Percentiles rank a stretch among this genome's conserved stretches.
These are phyloP conservation scores for Acarospora socialis DNA, from an alignment of 2,329 filamentous ascomycete genomes.

Conservation along the genomic window DNA sequence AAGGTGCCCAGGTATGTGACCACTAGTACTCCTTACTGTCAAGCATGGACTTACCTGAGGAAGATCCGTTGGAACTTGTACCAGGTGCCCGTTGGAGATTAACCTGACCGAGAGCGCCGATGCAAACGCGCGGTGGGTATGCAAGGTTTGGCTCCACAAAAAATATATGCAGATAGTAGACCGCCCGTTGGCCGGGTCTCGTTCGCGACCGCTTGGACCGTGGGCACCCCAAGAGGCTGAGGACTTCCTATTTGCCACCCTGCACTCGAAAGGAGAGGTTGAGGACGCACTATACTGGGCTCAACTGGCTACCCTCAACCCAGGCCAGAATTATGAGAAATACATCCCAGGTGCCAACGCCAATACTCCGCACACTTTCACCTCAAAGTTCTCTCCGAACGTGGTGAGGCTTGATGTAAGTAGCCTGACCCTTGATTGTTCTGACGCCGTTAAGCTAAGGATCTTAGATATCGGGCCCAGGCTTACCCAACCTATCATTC, in stretches of 20 bases:
- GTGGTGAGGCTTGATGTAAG: conserved; percentile 50
- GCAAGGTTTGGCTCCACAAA: conserved; percentile 49
- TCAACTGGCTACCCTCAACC: conserved; percentile 64
- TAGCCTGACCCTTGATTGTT: background rate
- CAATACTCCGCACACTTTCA: conserved; percentile 23
- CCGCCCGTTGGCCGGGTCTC: conserved; percentile 26
- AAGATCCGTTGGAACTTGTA: background rate
- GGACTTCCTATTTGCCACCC: conserved; percentile 45
- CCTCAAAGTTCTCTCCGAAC: conserved; percentile 66
- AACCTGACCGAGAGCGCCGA: conserved; percentile 45
- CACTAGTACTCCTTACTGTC: conserved; percentile 49
- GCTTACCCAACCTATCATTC: conserved; percentile 61
- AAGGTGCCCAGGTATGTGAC: conserved; percentile 56
- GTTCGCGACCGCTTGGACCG: conserved; percentile 45
- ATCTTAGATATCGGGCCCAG: conserved; percentile 48
- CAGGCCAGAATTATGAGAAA: conserved; percentile 35
- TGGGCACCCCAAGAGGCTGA: conserved; percentile 42
- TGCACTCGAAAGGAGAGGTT: conserved; percentile 48
- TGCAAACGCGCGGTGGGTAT: conserved; percentile 42
- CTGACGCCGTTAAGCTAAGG: background rate
- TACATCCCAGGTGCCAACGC: conserved; percentile 40
- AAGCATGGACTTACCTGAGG: background rate
- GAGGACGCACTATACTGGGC: conserved; percentile 58
- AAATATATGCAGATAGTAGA: conserved; percentile 42
- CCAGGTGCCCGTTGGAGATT: conserved; percentile 59